phyloP scores from a whole-genome alignment of 345 rosid genomes.

The Reutealis trisperma region DNA sequence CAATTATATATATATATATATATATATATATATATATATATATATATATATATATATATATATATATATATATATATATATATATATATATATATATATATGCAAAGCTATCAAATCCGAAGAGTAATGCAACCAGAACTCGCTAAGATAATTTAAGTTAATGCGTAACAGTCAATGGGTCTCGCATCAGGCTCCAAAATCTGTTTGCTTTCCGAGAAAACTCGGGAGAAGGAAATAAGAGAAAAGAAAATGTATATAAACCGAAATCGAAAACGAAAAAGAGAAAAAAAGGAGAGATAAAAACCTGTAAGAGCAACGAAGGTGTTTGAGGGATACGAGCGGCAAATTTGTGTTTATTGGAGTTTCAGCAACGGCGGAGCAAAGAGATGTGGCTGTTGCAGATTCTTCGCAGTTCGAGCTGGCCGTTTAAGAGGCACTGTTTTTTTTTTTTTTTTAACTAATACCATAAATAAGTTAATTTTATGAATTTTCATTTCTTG shows the following conservation, averaged over 20 bases:
- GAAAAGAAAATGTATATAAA: no score
- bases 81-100: no score
- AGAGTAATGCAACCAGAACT: not conserved
- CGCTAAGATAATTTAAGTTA: not conserved
- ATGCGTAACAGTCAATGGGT: not conserved
- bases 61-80: no score
- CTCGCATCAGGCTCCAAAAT: not conserved
- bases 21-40: no score
- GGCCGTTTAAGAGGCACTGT: not conserved
- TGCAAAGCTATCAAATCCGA: no score
- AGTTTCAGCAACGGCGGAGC: not conserved
- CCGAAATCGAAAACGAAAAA: not conserved
- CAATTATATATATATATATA: no score
- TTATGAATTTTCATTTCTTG: no score
- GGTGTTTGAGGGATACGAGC: not conserved
- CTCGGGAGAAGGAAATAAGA: not conserved
- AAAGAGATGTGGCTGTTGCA: not conserved
- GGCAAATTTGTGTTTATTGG: not conserved
- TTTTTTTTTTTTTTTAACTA: not conserved
- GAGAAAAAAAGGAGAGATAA: not conserved
- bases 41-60: no score
- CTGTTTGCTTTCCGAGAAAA: not conserved
- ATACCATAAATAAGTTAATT: no score
- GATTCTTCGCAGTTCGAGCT: not conserved
- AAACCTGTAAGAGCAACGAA: not conserved